A percentile compares a stretch with the other conserved stretches of the same genome.
phyloP scores from a whole-genome alignment of 2,329 filamentous ascomycete genomes.

The Huntiella moniliformis region DNA sequence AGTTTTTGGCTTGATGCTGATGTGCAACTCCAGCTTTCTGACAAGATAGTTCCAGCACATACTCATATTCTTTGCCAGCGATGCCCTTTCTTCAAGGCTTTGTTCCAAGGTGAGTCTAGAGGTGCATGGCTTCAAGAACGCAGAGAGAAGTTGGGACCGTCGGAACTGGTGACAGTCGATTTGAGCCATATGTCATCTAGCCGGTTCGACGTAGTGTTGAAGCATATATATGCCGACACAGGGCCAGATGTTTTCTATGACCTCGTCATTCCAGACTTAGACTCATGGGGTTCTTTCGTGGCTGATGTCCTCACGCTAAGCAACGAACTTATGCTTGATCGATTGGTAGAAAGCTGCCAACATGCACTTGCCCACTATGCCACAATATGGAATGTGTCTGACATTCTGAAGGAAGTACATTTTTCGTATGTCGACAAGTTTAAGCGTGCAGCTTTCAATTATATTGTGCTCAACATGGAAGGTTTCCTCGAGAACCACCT shows the following conservation, averaged over 20 bases:
- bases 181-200: constrained; percentile 58
- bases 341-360: constrained; percentile 79
- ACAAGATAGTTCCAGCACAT: constrained; percentile 53
- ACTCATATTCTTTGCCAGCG: constrained; percentile 62
- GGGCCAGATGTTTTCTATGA: constrained; percentile 68
- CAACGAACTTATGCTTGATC: constrained; percentile 89
- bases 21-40: constrained; percentile 58
- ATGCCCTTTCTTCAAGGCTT: constrained; percentile 78
- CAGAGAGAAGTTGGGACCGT: constrained; percentile 20
- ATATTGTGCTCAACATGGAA: constrained; percentile 81
- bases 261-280: constrained; percentile 49
- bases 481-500: constrained; percentile 79
- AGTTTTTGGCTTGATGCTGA: constrained; percentile 65
- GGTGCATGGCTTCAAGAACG: constrained; percentile 69
- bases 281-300: constrained; percentile 75
- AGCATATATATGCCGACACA: constrained; percentile 66
- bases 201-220: constrained; percentile 62
- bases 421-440: constrained; percentile 70
- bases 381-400: constrained; percentile 70
- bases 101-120: constrained; percentile 74
- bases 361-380: constrained; percentile 65
- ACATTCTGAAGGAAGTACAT: constrained; percentile 68
- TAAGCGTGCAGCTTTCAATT: constrained; percentile 74
- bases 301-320: constrained; percentile 79
- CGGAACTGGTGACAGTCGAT: constrained; percentile 46